Base-by-base conservation (phyloP, 805 yeast genomes). In the Cyberlindnera samutprakarnensis region DNA sequence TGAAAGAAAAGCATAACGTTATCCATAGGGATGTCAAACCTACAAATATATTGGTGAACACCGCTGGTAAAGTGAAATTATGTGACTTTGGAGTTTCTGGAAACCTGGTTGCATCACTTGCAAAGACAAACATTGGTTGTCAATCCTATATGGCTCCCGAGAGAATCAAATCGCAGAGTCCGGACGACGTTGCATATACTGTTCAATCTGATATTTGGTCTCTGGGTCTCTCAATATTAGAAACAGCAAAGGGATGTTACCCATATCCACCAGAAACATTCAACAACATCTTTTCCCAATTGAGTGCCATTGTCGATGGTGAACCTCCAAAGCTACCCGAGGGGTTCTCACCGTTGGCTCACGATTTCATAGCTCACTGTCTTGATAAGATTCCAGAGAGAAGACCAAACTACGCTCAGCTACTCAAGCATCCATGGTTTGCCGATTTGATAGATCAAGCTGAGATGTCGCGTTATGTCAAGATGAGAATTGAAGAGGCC, bases 61-160 rank as follows among this genome's bases (percentile, higher is more conserved):
- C 85, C 3, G 56, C 57, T 25, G 98, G 98, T n/a, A 78, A 80
- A 39, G 82, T 90, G 23, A 90, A 90, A 56, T 64, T 90, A 18
- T 86, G 96, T 62, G 98, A 90, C 60, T 90, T 90, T 57, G 98
- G 98, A 32, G 98, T 90, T 15, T 75, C 87, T 33, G 97, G 97
- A 14, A 90, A 90, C 51, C 63, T 90, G 39, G 97, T 92, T 15
- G 95, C 96, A 2, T 85, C 95, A 0, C 66, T 90, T 47, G 97
- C 97, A 12, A 78, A 86, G 49, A 90, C 98, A 0, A 90, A 92
- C 47, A 86, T 90, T 43, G 98, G 98, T 5, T 90, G 98, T 59
- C 98, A 92, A 59, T 82, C 95, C 1, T 90, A 90, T 57, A 92
- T 92, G 97, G 97, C 97, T 1, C 98, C 98, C 1, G 98, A 90